phyloP scores from a whole-genome alignment of 164 flowering plant species.

The Vitis labrusca region DNA sequence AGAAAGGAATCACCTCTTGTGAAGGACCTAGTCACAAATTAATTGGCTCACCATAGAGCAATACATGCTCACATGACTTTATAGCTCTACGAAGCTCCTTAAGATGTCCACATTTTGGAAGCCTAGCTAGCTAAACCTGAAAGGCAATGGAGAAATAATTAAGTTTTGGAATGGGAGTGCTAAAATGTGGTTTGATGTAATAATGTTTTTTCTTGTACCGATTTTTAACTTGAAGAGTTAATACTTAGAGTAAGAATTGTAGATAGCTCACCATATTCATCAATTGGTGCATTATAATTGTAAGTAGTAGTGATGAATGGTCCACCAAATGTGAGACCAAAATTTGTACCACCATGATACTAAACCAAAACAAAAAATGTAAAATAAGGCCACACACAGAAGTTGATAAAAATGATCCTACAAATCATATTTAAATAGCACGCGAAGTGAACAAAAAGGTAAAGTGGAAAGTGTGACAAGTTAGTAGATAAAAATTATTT shows the following conservation, averaged over 20 bases:
- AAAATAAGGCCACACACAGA: neutral
- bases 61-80: conserved; percentile 65
- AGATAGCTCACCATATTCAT: conserved; percentile 79
- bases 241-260: neutral
- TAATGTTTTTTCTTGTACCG: too few relatives aligned
- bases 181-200: neutral
- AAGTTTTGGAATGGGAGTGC: neutral
- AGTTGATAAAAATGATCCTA: neutral
- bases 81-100: conserved; percentile 86
- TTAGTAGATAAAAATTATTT: neutral
- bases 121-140: conserved; percentile 85
- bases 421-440: neutral
- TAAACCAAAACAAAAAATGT: conserved; percentile 16
- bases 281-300: conserved; percentile 99
- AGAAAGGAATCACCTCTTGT: conserved; percentile 60
- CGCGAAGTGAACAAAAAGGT: neutral
- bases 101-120: conserved; percentile 98
- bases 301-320: conserved; percentile 98
- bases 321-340: conserved; percentile 95
- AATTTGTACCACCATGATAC: conserved; percentile 99
- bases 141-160: conserved; percentile 15
- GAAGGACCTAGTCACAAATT: conserved; percentile 66
- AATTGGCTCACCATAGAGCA: conserved; percentile 54
- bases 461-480: neutral
- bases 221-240: neutral